These are phyloP conservation scores for Yamadazyma sp. DNA, from an alignment of 805 yeast genomes.

Conservation along the genomic window DNA sequence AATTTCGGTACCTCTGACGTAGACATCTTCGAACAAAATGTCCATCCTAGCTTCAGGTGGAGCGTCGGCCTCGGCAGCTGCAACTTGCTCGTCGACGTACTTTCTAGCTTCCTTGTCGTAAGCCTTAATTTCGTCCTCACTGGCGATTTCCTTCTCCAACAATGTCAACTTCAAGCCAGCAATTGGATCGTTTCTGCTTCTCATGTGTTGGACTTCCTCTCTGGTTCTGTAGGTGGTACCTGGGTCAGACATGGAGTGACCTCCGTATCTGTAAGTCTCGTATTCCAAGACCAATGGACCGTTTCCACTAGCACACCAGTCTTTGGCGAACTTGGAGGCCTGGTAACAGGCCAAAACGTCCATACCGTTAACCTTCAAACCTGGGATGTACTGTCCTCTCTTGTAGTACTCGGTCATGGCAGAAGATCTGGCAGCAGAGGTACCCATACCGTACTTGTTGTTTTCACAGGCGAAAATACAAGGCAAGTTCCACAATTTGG, in stretches of 20 bases:
- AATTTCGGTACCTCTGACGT: conserved; percentile 90
- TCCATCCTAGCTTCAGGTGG: conserved; percentile 96
- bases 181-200: conserved; percentile 97
- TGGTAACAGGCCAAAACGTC: conserved; percentile 93
- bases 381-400: conserved; percentile 99
- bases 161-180: conserved; percentile 90
- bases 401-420: conserved; percentile 96
- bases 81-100: conserved; percentile 91
- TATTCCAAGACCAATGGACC: conserved; percentile 96
- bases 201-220: conserved; percentile 99
- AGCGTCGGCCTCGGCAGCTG: conserved; percentile 89
- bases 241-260: conserved; percentile 99
- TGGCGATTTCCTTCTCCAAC: conserved; percentile 78
- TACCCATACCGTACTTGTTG: conserved; percentile 99
- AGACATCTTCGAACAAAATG: conserved; percentile 93
- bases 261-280: conserved; percentile 99
- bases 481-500: conserved; percentile 97
- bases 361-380: conserved; percentile 98
- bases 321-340: conserved; percentile 96
- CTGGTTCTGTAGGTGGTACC: conserved; percentile 99
- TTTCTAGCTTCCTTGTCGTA: conserved; percentile 96
- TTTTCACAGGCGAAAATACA: conserved; percentile 95
- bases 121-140: conserved; percentile 92
- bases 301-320: conserved; percentile 89
- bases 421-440: conserved; percentile 94